Evolutionary conservation across 148 eudicot genomes (phyloP), one percentile per base, ranked within the genome.

Genomic region (Camellia granthamiana): DNA sequence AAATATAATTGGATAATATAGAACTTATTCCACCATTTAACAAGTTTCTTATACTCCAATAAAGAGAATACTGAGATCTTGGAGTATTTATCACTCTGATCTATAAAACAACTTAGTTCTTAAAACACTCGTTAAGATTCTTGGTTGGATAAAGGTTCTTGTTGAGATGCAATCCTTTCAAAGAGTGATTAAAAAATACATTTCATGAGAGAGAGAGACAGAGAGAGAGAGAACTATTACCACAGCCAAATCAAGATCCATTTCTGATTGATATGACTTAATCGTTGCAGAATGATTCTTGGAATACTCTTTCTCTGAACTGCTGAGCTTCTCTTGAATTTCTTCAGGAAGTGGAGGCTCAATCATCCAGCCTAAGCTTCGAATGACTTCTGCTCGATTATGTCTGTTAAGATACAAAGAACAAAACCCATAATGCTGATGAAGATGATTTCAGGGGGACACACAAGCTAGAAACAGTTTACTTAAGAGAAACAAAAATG

Each of bases 191-290:
- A 18, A 42, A 14, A 13, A 60, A 19, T 18, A 23, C 46, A 11
- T 3, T 15, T 38, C 12, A 60, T 43, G 52, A 74, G 71, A 77
- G 61, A 51, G 63, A 52, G 78, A 69, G 52, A 74, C 65, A 77
- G 61, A 51, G 63, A 52, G 78, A 69, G 68, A 72, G 65, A 80
- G 69, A 8, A n/a, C 60, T 54, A 73, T 81, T 95, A 95, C 99
- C 90, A 93, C 90, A 4, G 93, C 84, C 85, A 96, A 80, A 88
- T 92, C 98, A 83, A 96, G 88, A 84, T 84, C 97, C 84, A 93
- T 75, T 60, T 90, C 91, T 54, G 83, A 81, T 87, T 85, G 87
- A 68, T 92, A 93, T 47, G 92, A 85, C 77, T 89, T 90, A 63
- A 93, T 72, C 72, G 93, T 88, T 70, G 90, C 80, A 63, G 85